phyloP scores from a whole-genome alignment of 257 asterid genomes.

The Asclepias syriaca region DNA sequence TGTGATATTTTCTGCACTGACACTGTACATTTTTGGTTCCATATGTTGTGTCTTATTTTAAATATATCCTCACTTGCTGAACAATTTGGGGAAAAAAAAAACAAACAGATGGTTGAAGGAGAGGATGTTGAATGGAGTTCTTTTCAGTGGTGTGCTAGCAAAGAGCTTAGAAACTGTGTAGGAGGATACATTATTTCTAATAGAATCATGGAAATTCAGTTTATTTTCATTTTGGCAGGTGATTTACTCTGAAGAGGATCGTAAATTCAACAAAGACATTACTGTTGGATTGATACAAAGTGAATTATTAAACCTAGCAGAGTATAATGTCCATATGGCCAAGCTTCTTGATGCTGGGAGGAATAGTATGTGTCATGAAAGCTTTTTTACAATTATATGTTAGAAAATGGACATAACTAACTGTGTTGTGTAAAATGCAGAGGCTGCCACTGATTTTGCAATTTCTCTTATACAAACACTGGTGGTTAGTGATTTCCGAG shows the following conservation, averaged over 20 bases:
- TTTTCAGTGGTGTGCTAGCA: not conserved
- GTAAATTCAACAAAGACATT: conserved; percentile 84
- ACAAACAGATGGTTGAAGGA: not conserved
- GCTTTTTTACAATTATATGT: conserved; percentile 16
- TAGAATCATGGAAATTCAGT: not conserved
- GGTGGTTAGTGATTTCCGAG: conserved; percentile 59
- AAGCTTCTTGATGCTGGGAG: conserved; percentile 93
- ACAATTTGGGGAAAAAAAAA: not conserved
- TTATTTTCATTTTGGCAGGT: conserved; percentile 49
- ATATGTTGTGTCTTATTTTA: not conserved
- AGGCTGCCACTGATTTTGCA: conserved; percentile 87
- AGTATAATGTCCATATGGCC: conserved; percentile 94
- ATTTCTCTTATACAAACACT: conserved; percentile 70
- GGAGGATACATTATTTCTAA: not conserved
- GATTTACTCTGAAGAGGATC: conserved; percentile 83
- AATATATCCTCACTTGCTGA: not conserved
- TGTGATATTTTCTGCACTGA: not conserved
- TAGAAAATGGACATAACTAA: conserved; percentile 13
- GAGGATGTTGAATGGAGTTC: no score
- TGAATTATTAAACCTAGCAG: conserved; percentile 81
- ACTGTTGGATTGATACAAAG: conserved; percentile 75
- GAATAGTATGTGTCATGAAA: conserved; percentile 58
- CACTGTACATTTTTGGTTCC: not conserved
- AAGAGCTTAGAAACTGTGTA: not conserved
- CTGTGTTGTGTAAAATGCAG: conserved; percentile 47